Evolutionary conservation across 78 protist genomes (phyloP), one percentile per base, ranked within the genome.

Genomic region (Dictyostelium brefeldianum): DNA sequence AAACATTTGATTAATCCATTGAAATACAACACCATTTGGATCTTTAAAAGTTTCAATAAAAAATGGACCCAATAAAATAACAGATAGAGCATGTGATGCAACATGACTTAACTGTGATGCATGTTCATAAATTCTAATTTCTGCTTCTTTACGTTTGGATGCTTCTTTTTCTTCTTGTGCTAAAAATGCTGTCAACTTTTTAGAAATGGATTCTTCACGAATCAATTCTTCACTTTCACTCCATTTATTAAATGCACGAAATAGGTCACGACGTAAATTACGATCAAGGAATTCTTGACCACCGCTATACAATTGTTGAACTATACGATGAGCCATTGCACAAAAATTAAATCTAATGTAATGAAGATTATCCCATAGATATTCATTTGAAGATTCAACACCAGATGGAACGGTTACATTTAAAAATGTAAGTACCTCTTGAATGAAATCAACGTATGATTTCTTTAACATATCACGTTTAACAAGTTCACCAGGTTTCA

Each of bases 1-100:
- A 51, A 91, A 79, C 95, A 91, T 81, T 25, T 41, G 50, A 48
- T 91, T 91, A 15, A 91, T 91, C 95, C 95, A 91, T 36, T 81
- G 95, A 48, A 82, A 91, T 25, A 91, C 57, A 0, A 83, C 91
- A 11, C 92, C 89, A 53, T 29, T 36, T 53, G 95, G 90, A 20
- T 83, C 85, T 53, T 81, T 83, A 12, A 83, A 91, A 51, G 69
- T 81, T 18, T 77, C 90, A 27, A 83, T 69, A 57, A 74, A 91
- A 12, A 20, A 71, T 36, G 95, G 95, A 20, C 95, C 95, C 74
- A 91, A 78, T 12, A 91, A 43, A 25, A 81, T 83, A 6, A 75
- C 90, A 18, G 78, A 53, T 10, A 91, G 41, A 2, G 95, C 95
- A 56, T 83, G 95, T 17, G 93, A 77, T 10, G 93, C 93, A 7